Percentiles rank a stretch among this genome's conserved stretches.
These are phyloP conservation scores for Dictyostelium firmibasis DNA, from an alignment of 78 protist genomes.

Conservation along the genomic window DNA sequence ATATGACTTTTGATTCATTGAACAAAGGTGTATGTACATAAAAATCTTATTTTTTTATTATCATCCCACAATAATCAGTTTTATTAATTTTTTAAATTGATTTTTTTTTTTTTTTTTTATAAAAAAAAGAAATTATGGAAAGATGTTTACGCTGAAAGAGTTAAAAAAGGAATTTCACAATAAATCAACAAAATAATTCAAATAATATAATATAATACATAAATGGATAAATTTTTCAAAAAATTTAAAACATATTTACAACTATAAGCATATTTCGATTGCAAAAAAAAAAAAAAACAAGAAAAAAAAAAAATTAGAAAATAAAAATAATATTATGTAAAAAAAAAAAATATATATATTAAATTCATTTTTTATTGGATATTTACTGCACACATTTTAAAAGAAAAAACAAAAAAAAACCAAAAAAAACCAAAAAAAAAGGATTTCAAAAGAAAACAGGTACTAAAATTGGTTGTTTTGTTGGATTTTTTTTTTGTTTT, in stretches of 20 bases:
- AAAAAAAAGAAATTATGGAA: slow-evolving; percentile 55
- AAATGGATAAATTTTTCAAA: neutral
- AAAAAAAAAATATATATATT: slow-evolving; percentile 45
- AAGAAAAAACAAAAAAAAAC: too few species aligned
- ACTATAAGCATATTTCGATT: neutral
- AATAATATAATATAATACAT: neutral
- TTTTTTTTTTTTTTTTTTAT: neutral
- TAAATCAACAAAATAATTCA: slow-evolving; percentile 1
- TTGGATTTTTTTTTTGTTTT: too few species aligned
- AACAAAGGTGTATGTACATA: slow-evolving; percentile 70
- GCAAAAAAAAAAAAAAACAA: neutral
- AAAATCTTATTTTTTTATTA: neutral
- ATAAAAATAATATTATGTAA: neutral
- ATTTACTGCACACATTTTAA: too few species aligned
- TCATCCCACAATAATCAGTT: too few species aligned
- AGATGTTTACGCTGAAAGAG: slow-evolving; percentile 58
- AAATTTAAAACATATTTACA: neutral
- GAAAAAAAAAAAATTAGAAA: neutral
- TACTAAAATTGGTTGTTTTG: too few species aligned
- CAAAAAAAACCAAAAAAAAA: too few species aligned
- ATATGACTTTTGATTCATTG: neutral
- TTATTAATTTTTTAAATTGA: neutral
- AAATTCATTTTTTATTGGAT: too few species aligned
- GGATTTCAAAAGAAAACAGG: too few species aligned
- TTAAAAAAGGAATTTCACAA: slow-evolving; percentile 49